Evolutionary conservation across 177 flowering plant genomes (phyloP).

Genomic region (Vitis hybrid): DNA sequence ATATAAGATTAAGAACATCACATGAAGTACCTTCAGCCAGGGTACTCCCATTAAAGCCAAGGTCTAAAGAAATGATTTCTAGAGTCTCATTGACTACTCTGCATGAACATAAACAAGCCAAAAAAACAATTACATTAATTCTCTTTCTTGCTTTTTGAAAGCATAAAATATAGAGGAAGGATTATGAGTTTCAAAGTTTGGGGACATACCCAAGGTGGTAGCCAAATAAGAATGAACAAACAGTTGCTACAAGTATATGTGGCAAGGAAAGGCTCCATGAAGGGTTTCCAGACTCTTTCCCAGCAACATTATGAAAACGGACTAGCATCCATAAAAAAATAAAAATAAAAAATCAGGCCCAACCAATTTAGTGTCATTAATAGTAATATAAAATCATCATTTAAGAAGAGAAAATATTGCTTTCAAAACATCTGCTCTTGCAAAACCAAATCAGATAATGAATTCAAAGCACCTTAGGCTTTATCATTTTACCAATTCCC

Average conservation of each 20-base stretch:
- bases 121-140: background rate
- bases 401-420: background rate
- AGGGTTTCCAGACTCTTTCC: constrained; percentile 30
- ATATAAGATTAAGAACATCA: background rate
- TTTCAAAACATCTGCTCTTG: no score
- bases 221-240: constrained; percentile 48
- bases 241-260: constrained; percentile 40
- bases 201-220: constrained; percentile 47
- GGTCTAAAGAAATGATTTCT: constrained; percentile 52
- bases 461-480: no score
- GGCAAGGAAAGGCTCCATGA: constrained; percentile 42
- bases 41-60: constrained; percentile 54
- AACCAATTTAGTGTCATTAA: background rate
- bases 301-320: constrained; percentile 20
- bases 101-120: constrained; percentile 5
- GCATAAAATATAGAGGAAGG: background rate
- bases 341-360: background rate
- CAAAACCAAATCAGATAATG: no score
- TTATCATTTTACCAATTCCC: no score
- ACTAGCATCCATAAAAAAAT: constrained; percentile 13
- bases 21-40: constrained; percentile 46
- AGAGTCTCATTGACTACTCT: constrained; percentile 60
- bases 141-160: background rate
- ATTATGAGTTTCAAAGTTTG: background rate
- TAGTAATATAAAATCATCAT: background rate